A percentile compares a stretch with the other conserved stretches of the same genome.
These are phyloP conservation scores for Candida lessepsii DNA, from an alignment of 805 yeast genomes.

Conservation along the genomic window DNA sequence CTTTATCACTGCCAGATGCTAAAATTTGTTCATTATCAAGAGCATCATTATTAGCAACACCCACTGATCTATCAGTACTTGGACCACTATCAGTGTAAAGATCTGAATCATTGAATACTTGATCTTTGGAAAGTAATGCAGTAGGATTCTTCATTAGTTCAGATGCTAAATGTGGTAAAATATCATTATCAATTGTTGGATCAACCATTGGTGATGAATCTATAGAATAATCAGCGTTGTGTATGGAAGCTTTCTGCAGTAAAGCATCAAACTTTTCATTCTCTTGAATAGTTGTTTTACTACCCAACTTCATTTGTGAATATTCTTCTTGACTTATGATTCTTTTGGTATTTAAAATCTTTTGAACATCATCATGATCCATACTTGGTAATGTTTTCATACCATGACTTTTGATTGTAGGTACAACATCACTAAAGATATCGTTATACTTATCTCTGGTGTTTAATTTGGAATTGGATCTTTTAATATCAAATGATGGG, in stretches of 20 bases:
- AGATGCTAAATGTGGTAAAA: slow-evolving; percentile 40
- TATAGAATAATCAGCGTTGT: slow-evolving; percentile 22
- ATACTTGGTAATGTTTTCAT: slow-evolving; percentile 51
- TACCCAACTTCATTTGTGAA: slow-evolving; percentile 31
- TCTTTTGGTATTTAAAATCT: slow-evolving; percentile 37
- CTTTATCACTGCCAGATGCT: not conserved
- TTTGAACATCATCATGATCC: slow-evolving; percentile 45
- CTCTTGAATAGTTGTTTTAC: slow-evolving; percentile 26
- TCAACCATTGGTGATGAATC: slow-evolving; percentile 12
- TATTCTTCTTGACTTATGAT: slow-evolving; percentile 43
- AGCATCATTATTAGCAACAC: slow-evolving; percentile 2
- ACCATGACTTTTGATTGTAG: slow-evolving; percentile 42
- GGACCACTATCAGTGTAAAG: slow-evolving; percentile 12
- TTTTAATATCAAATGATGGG: slow-evolving; percentile 43
- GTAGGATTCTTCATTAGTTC: slow-evolving; percentile 30
- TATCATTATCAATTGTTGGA: slow-evolving; percentile 11
- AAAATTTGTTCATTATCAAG: slow-evolving; percentile 2
- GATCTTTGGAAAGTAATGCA: slow-evolving; percentile 29
- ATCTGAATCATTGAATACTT: slow-evolving; percentile 26
- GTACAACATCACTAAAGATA: slow-evolving; percentile 16
- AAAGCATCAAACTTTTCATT: slow-evolving; percentile 26
- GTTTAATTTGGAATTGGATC: slow-evolving; percentile 31
- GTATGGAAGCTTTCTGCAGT: slow-evolving; percentile 35
- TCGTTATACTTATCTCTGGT: slow-evolving; percentile 41
- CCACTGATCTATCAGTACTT: slow-evolving; percentile 1